phyloP scores from a whole-genome alignment of 768 basidiomycete genomes.

The Trametes gibbosa region DNA sequence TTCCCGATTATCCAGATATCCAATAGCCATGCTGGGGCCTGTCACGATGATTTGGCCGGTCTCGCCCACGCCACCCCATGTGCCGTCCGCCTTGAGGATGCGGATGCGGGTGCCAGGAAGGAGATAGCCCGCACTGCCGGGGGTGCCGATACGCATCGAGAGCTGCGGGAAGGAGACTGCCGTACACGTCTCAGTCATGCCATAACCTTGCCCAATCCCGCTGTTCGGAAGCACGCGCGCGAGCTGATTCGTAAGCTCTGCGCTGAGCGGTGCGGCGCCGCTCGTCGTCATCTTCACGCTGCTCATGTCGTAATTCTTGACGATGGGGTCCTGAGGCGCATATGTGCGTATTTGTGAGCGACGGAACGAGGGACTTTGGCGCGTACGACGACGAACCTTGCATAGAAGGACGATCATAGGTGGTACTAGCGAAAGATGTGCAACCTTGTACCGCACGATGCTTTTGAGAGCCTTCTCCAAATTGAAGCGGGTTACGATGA shows the following conservation, averaged over 20 bases:
- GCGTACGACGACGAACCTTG: conserved; percentile 19
- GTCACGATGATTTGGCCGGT: conserved; percentile 60
- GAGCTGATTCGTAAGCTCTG: conserved; percentile 42
- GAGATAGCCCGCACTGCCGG: conserved; percentile 57
- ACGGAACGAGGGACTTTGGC: neutral
- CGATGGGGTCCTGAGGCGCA: conserved; percentile 43
- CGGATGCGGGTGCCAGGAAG: conserved; percentile 55
- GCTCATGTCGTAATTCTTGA: conserved; percentile 48
- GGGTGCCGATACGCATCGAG: conserved; percentile 42
- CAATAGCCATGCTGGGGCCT: conserved; percentile 58
- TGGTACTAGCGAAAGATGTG: conserved; percentile 55
- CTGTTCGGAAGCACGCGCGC: conserved; percentile 26
- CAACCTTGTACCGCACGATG: conserved; percentile 55
- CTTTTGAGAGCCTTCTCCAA: conserved; percentile 61
- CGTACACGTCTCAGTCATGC: conserved; percentile 63
- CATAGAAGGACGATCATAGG: conserved; percentile 56
- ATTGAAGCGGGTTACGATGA: conserved; percentile 61
- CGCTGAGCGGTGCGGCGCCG: conserved; percentile 59
- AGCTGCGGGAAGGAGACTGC: conserved; percentile 47
- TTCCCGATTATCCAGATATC: conserved; percentile 54
- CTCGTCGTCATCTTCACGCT: conserved; percentile 47
- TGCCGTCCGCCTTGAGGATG: conserved; percentile 57
- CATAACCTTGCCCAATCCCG: conserved; percentile 23
- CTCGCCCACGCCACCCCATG: conserved; percentile 53
- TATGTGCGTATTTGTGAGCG: neutral